These are phyloP conservation scores for Nepenthes mirabilis DNA, from an alignment of 148 eudicot species.

Conservation along the genomic window DNA sequence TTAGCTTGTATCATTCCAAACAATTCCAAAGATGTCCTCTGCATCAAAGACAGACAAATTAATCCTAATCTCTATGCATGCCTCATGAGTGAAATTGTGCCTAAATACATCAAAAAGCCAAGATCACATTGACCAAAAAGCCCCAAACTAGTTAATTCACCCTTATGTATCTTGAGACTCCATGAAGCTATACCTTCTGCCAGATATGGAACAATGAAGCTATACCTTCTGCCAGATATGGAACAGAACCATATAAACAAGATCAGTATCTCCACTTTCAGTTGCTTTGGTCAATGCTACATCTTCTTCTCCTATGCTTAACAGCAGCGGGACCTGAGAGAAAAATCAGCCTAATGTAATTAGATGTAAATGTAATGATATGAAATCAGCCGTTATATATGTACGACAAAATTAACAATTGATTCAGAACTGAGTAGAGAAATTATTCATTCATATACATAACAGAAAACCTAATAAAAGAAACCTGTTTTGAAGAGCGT, in stretches of 20 bases:
- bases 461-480: constrained; percentile 1
- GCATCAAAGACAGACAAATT: constrained; percentile 12
- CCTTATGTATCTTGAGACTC: not conserved
- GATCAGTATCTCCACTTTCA: constrained; percentile 98
- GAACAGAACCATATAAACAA: constrained; percentile 83
- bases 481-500: constrained; percentile 86
- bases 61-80: not conserved
- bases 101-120: not conserved
- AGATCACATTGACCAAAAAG: not conserved
- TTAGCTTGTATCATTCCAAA: constrained; percentile 78
- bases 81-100: not conserved
- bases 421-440: not conserved
- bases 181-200: constrained; percentile 53
- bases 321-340: constrained; percentile 75
- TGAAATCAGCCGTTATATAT: not conserved
- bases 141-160: not conserved
- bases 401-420: not conserved
- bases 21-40: constrained; percentile 80
- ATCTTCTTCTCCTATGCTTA: constrained; percentile 95
- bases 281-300: constrained; percentile 78
- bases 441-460: not conserved
- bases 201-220: constrained; percentile 52
- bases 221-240: constrained; percentile 86
- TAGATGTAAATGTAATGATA: not conserved
- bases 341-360: not conserved